Evolutionary conservation across 163 green algal genomes (phyloP), one percentile per base, ranked within the genome.

Genomic region (Chlamydomonas reinhardtii): DNA sequence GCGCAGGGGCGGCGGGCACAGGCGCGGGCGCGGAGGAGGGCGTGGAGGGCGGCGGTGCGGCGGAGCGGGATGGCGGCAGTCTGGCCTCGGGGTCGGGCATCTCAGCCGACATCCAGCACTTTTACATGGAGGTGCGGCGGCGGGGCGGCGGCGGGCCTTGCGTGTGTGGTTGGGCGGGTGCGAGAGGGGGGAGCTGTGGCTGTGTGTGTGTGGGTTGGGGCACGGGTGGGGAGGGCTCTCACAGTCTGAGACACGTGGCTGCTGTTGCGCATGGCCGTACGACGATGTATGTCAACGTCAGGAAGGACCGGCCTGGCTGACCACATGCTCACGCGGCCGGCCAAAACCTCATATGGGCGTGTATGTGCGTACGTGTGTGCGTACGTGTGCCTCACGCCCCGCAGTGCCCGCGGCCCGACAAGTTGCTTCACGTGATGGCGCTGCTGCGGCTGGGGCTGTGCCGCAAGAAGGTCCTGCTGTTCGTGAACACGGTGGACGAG

Each of bases 401-500:
- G 15, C 43, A 84, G 31, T 89, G 77, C 62, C 54, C 80, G 61
- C 35, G 68, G 12, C 68, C 88, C 9, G 96, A 99, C 89, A 92
- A 93, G 86, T 87, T 98, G 83, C 86, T 99, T 76, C 84, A 91
- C 52, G 83, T 96, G 59, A 93, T 99, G 89, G 94, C 94, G 25
- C 86, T 99, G 76, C 89, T 99, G 19, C 94, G 94, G 72, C 90
- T 99, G 65, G 94, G 94, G 24, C 82, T 98, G 61, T 89, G 99
- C 31, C 78, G 91, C 34, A 93, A 92, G 32, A 98, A 98, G 92
- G 85, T 59, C 76, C 91, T 99, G 27, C 88, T 99, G 22, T 99
- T 99, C 88, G 95, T 98, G 35, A 98, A 98, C 92, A 94, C 76
- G 66, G 93, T 97, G 16, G 95, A 98, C 43, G 74, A 89, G 25